Evolutionary conservation across 2,329 filamentous ascomycete genomes (phyloP).

Genomic region (Dothideomycetes sp.): DNA sequence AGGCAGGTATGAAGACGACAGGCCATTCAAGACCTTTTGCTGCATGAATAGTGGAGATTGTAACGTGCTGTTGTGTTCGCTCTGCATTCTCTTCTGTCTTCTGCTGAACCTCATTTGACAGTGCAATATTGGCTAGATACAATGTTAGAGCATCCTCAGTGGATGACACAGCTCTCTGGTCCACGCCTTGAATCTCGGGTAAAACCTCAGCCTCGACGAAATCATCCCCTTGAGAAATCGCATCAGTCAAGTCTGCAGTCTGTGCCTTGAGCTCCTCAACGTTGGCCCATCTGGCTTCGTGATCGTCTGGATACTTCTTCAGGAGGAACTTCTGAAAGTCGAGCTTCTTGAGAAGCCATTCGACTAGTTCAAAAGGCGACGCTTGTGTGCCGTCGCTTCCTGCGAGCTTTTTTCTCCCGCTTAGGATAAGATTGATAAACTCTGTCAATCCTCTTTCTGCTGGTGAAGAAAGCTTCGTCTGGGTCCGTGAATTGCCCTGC

Average conservation of each 20-base stretch:
- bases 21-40: conserved; percentile 97
- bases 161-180: conserved; percentile 43
- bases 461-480: conserved; percentile 43
- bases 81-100: conserved; percentile 48
- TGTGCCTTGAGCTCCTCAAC: conserved; percentile 78
- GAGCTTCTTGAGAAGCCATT: conserved; percentile 52
- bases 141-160: conserved; percentile 57
- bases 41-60: conserved; percentile 91
- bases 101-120: conserved; percentile 68
- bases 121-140: conserved; percentile 80
- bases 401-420: conserved; percentile 42
- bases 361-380: conserved; percentile 38
- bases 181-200: conserved; percentile 58
- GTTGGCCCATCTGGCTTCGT: conserved; percentile 75
- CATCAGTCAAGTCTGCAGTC: conserved; percentile 56
- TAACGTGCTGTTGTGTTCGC: conserved; percentile 45
- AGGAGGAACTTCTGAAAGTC: conserved; percentile 65
- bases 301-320: conserved; percentile 59
- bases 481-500: conserved; percentile 39
- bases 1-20: conserved; percentile 81
- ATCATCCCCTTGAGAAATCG: conserved; percentile 27
- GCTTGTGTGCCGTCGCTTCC: conserved; percentile 26
- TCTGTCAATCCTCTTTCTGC: conserved; percentile 46
- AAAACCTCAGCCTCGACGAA: conserved; percentile 39
- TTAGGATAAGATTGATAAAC: conserved; percentile 51